Evolutionary conservation across 352 stramenopile genomes (phyloP).

Genomic region (Phytophthora podocarpi): DNA sequence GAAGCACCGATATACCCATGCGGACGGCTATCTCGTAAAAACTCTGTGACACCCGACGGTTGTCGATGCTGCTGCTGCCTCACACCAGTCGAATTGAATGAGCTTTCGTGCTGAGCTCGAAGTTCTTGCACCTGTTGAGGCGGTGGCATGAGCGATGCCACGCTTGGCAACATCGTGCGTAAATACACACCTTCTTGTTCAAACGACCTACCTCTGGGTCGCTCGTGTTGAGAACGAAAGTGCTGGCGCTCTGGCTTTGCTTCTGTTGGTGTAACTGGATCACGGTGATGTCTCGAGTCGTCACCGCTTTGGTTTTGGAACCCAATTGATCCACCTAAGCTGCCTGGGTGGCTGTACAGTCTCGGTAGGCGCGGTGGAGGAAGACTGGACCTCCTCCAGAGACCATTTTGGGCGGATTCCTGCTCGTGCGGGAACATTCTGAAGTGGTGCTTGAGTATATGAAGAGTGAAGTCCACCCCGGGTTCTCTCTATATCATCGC

Average conservation of each 20-base stretch:
- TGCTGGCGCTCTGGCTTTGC: not conserved
- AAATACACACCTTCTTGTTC: not conserved
- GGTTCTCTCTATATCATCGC: not conserved
- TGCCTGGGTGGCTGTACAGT: slow-evolving; percentile 1
- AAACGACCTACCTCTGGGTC: slow-evolving; percentile 14
- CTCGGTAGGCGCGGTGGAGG: slow-evolving; percentile 5
- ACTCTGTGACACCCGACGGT: too few species aligned
- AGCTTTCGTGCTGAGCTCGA: slow-evolving; percentile 1
- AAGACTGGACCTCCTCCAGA: not conserved
- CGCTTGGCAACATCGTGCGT: slow-evolving; percentile 15
- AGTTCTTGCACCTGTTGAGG: not conserved
- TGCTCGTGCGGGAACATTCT: slow-evolving; percentile 25
- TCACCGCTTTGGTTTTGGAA: not conserved
- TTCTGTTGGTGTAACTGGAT: too few species aligned
- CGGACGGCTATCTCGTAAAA: too few species aligned
- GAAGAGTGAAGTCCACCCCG: slow-evolving; percentile 7
- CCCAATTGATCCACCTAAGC: not conserved
- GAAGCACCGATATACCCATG: too few species aligned
- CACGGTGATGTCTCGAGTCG: not conserved
- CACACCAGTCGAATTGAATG: not conserved
- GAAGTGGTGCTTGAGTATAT: slow-evolving; percentile 7
- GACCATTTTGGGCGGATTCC: not conserved
- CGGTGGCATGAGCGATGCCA: slow-evolving; percentile 21
- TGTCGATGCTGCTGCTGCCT: not conserved
- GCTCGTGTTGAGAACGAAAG: not conserved